Percentiles rank a stretch among this genome's conserved stretches.
phyloP scores from a whole-genome alignment of 2,329 filamentous ascomycete genomes.

The Colletotrichum falcatum region DNA sequence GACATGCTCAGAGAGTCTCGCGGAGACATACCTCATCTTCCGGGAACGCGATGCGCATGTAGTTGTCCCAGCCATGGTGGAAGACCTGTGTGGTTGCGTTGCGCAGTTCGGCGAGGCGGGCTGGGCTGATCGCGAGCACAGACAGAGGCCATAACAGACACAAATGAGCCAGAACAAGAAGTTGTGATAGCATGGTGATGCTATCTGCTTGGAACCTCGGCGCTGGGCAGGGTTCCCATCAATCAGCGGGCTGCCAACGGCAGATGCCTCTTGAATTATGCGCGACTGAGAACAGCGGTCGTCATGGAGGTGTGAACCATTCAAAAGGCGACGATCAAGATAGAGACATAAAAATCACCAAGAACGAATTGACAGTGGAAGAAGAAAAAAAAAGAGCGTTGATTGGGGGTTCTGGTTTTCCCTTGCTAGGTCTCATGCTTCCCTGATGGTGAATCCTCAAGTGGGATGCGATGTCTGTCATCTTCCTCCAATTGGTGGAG shows the following conservation, averaged over 20 bases:
- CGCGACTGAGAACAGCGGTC: constrained; percentile 23
- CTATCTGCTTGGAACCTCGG: constrained; percentile 26
- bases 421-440: constrained; percentile 30
- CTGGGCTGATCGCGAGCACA: constrained; percentile 65
- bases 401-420: constrained; percentile 5
- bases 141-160: constrained; percentile 55
- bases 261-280: constrained; percentile 41
- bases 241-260: constrained; percentile 34
- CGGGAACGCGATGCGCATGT: constrained; percentile 93
- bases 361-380: not conserved
- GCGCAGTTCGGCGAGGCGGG: constrained; percentile 66
- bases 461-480: constrained; percentile 39
- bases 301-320: constrained; percentile 26
- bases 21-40: constrained; percentile 79
- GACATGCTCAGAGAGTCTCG: not conserved
- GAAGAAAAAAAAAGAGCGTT: constrained; percentile 11
- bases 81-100: constrained; percentile 82
- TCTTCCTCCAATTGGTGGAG: constrained; percentile 34
- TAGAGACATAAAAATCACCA: constrained; percentile 12
- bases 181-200: constrained; percentile 43
- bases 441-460: constrained; percentile 22
- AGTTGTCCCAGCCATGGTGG: constrained; percentile 96
- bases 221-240: constrained; percentile 42
- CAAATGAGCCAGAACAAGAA: constrained; percentile 43
- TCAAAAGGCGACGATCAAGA: constrained; percentile 9